phyloP scores from a whole-genome alignment of 352 stramenopile species.

The Globisporangium cystogenes region DNA sequence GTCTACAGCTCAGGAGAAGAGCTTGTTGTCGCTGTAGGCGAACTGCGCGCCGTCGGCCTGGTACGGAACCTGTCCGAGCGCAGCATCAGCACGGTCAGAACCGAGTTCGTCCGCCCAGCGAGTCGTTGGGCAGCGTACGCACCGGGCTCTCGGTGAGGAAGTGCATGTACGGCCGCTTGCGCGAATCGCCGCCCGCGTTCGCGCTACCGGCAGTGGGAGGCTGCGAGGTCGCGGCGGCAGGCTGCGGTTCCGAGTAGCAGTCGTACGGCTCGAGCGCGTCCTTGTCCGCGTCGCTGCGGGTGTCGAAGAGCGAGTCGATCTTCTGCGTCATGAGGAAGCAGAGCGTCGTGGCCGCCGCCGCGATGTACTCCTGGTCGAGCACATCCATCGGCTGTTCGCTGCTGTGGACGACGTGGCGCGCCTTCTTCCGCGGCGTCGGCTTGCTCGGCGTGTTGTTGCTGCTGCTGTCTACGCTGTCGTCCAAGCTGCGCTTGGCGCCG shows the following conservation, averaged over 20 bases:
- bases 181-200: constrained; percentile 20
- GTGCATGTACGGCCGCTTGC: constrained; percentile 75
- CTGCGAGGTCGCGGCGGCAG: neutral
- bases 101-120: neutral
- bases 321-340: constrained; percentile 85
- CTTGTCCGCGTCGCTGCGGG: constrained; percentile 35
- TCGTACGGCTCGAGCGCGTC: constrained; percentile 68
- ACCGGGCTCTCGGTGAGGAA: constrained; percentile 61
- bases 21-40: constrained; percentile 36
- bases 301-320: constrained; percentile 77
- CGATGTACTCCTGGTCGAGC: constrained; percentile 78
- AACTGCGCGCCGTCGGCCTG: constrained; percentile 23
- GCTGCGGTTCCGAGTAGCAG: constrained; percentile 42
- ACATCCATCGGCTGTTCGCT: constrained; percentile 25
- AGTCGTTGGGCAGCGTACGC: constrained; percentile 6
- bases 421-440: constrained; percentile 44
- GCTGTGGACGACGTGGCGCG: constrained; percentile 28
- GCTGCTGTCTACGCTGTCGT: constrained; percentile 4
- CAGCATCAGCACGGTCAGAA: neutral
- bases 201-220: neutral
- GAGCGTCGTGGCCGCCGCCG: constrained; percentile 66
- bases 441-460: constrained; percentile 10
- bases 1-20: constrained; percentile 48
- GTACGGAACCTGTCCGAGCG: constrained; percentile 9
- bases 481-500: constrained; percentile 4